Conservation (phyloP, 2,329 filamentous ascomycete species). For the Trichothecium roseum region DNA sequence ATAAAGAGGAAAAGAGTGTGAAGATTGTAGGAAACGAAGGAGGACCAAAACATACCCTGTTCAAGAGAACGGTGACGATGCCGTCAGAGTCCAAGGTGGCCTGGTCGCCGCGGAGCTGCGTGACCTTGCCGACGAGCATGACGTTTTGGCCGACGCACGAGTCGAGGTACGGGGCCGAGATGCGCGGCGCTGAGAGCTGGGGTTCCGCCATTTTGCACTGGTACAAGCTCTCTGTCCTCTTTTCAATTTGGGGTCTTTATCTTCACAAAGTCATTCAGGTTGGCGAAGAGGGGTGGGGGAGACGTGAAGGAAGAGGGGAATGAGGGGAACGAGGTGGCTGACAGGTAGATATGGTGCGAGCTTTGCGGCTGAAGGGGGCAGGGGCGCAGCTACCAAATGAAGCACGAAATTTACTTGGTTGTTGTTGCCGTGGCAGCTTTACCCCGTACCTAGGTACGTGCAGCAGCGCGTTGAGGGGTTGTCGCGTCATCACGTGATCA, state of each 20-base stretch:
- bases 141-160: slow-evolving; percentile 66
- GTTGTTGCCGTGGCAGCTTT: too few species aligned
- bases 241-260: slow-evolving; percentile 10
- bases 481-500: slow-evolving; percentile 1
- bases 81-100: slow-evolving; percentile 76
- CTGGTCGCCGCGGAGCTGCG: slow-evolving; percentile 68
- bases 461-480: slow-evolving; percentile 3
- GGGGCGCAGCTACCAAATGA: too few species aligned
- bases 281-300: neutral
- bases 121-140: slow-evolving; percentile 77
- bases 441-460: neutral
- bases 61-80: slow-evolving; percentile 62
- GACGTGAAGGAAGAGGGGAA: slow-evolving; percentile 1
- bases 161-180: slow-evolving; percentile 71
- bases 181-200: slow-evolving; percentile 63
- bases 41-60: slow-evolving; percentile 43
- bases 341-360: too few species aligned
- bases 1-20: neutral
- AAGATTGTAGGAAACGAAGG: neutral
- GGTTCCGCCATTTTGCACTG: slow-evolving; percentile 60
- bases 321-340: too few species aligned
- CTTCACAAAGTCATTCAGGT: too few species aligned
- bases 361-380: slow-evolving; percentile 4
- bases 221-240: too few species aligned
- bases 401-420: too few species aligned